These are phyloP conservation scores for Kregervanrija delftensis DNA, from an alignment of 805 yeast species.

Conservation along the genomic window DNA sequence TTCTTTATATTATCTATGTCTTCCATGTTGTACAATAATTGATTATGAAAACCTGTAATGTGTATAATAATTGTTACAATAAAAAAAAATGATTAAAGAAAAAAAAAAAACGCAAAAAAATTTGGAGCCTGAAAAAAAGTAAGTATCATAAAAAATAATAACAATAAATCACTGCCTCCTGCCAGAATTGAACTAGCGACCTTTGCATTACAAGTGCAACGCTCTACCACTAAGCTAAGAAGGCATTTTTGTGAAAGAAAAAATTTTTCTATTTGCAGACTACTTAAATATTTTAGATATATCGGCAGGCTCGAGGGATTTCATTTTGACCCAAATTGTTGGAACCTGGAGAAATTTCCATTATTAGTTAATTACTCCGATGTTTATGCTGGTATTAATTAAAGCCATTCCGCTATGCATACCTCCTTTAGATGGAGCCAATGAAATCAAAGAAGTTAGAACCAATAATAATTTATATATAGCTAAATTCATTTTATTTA, in stretches of 20 bases:
- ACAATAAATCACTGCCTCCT: constrained; percentile 48
- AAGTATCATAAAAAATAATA: background rate
- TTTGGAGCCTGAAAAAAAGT: background rate
- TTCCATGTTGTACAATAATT: constrained; percentile 7
- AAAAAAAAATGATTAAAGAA: background rate
- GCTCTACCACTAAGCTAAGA: constrained; percentile 99
- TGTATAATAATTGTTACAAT: background rate
- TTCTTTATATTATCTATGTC: constrained; percentile 6
- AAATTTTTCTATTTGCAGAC: no score
- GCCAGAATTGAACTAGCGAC: constrained; percentile 94
- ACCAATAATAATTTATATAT: no score
- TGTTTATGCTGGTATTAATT: no score
- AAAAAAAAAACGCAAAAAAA: constrained; percentile 3
- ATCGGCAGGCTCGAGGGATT: no score
- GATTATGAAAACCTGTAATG: background rate
- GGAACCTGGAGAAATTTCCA: no score
- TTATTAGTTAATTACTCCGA: no score
- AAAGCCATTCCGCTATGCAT: no score
- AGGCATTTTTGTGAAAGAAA: constrained; percentile 40
- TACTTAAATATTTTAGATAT: no score
- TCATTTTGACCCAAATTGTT: no score
- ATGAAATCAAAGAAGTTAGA: no score
- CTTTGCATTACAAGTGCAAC: constrained; percentile 99
- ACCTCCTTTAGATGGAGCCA: no score
- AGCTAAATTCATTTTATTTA: no score